phyloP scores from a whole-genome alignment of 2,329 filamentous ascomycete genomes.

The Plenodomus tracheiphilus region DNA sequence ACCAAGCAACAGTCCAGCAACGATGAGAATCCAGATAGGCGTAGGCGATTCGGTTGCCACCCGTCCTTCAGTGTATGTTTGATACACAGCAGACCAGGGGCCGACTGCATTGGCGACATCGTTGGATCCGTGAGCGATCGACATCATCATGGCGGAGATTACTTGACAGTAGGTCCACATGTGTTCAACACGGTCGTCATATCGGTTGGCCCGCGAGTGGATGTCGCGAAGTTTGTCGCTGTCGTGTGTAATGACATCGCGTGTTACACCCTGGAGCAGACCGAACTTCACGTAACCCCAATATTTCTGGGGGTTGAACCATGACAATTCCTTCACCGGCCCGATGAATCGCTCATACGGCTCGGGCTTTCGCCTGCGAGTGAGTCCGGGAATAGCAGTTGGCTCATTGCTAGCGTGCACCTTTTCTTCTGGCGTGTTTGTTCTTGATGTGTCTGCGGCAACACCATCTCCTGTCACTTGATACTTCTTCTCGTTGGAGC shows the following conservation, averaged over 20 bases:
- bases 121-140: conserved; percentile 72
- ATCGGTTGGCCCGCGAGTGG: conserved; percentile 49
- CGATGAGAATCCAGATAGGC: conserved; percentile 63
- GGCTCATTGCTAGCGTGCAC: conserved; percentile 7
- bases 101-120: conserved; percentile 61
- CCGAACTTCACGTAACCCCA: conserved; percentile 49
- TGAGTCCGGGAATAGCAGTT: conserved; percentile 8
- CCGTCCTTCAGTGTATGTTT: conserved; percentile 59
- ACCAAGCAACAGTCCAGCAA: conserved; percentile 57
- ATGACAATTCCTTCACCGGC: conserved; percentile 40
- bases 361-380: conserved; percentile 31
- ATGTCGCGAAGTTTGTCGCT: conserved; percentile 44
- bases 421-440: conserved; percentile 18
- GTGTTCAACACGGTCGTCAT: conserved; percentile 54
- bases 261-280: conserved; percentile 50
- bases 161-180: conserved; percentile 50
- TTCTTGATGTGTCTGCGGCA: conserved; percentile 13
- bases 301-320: conserved; percentile 33
- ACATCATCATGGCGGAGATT: conserved; percentile 67
- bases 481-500: conserved; percentile 8
- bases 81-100: conserved; percentile 65
- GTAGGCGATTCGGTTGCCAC: conserved; percentile 54
- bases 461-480: conserved; percentile 7
- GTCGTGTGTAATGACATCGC: conserved; percentile 48
- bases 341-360: conserved; percentile 40